These are phyloP conservation scores for Ustilago lituana DNA, from an alignment of 1,284 basidiomycete genomes.

Conservation along the genomic window DNA sequence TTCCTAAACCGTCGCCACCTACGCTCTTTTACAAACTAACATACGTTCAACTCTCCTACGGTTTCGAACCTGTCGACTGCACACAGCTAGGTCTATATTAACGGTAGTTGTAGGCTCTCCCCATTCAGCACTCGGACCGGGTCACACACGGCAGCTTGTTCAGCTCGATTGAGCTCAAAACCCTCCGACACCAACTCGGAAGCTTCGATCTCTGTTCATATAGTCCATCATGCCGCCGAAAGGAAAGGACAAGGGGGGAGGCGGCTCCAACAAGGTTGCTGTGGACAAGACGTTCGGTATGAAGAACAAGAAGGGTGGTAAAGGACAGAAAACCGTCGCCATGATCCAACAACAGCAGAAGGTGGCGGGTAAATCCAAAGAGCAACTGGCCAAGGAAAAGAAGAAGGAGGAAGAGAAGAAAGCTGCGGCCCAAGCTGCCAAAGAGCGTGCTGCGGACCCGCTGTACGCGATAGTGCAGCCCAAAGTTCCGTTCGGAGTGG, in stretches of 20 bases:
- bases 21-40: background rate
- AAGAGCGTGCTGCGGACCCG: conserved; percentile 69
- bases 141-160: too few species aligned
- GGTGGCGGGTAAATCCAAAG: conserved; percentile 77
- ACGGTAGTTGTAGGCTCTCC: too few species aligned
- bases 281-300: conserved; percentile 76
- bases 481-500: conserved; percentile 91
- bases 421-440: conserved; percentile 84
- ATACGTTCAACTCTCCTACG: too few species aligned
- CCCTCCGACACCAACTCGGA: too few species aligned
- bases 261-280: conserved; percentile 71
- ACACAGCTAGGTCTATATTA: too few species aligned
- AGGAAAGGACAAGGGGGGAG: conserved; percentile 53
- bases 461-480: conserved; percentile 67
- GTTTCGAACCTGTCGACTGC: too few species aligned
- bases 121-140: too few species aligned
- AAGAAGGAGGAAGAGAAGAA: conserved; percentile 83
- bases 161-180: too few species aligned
- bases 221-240: conserved; percentile 61
- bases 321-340: conserved; percentile 85
- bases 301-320: conserved; percentile 90
- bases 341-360: conserved; percentile 78
- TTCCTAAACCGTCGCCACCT: background rate
- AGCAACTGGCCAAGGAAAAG: conserved; percentile 79
- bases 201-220: too few species aligned